phyloP scores from a whole-genome alignment of 2,329 filamentous ascomycete species.

The Paramyrothecium sp. region DNA sequence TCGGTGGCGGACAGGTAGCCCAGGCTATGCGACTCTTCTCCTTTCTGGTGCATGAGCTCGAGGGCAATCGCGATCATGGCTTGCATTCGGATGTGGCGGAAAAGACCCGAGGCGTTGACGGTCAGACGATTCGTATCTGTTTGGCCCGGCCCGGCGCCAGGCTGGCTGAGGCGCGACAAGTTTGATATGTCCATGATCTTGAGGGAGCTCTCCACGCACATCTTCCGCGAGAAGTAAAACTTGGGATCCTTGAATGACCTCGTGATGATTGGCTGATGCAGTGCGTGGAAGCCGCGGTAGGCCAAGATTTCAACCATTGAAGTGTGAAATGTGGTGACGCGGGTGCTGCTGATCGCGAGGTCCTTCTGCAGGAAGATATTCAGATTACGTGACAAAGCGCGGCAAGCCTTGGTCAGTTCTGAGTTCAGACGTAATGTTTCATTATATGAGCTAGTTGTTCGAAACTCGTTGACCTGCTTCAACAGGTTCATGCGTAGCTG shows the following conservation, averaged over 20 bases:
- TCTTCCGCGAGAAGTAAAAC: constrained; percentile 53
- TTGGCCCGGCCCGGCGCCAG: constrained; percentile 5
- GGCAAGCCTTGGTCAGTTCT: constrained; percentile 39
- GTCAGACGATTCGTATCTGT: constrained; percentile 29
- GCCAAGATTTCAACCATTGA: constrained; percentile 40
- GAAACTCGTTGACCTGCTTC: constrained; percentile 45
- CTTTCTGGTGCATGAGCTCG: constrained; percentile 44
- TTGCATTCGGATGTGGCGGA: constrained; percentile 38
- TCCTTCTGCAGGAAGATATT: constrained; percentile 31
- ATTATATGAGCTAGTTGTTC: constrained; percentile 40
- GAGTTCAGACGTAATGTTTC: constrained; percentile 45
- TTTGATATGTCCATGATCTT: constrained; percentile 31
- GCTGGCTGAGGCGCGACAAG: constrained; percentile 17
- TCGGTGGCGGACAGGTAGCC: constrained; percentile 26
- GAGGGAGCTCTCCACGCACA: constrained; percentile 41
- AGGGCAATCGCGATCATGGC: constrained; percentile 40
- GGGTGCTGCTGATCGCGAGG: constrained; percentile 10
- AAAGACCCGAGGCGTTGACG: constrained; percentile 39
- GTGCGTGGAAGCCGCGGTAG: constrained; percentile 47
- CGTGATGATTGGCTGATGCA: constrained; percentile 51
- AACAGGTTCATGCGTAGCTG: constrained; percentile 41
- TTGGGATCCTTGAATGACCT: constrained; percentile 42
- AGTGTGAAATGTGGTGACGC: constrained; percentile 36
- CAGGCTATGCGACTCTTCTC: constrained; percentile 34
- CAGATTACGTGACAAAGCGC: constrained; percentile 28